Percentiles rank a stretch among this genome's conserved stretches.
Conservation (phyloP, 2,329 filamentous ascomycete species). For the Xylaria sp. region DNA sequence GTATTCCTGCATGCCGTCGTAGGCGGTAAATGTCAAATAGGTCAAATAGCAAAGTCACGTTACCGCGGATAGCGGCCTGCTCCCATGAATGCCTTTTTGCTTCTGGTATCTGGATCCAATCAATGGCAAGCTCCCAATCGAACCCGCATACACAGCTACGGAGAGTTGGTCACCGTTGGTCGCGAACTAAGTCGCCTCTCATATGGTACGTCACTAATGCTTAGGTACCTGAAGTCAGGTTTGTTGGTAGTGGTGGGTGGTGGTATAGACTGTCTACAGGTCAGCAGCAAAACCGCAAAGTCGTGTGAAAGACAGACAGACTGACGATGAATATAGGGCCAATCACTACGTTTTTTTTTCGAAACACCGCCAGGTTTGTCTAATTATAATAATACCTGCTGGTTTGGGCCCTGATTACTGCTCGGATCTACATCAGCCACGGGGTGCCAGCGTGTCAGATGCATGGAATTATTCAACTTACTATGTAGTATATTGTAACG, state of each 20-base stretch:
- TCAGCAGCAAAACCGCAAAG: neutral
- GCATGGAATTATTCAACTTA: slow-evolving; percentile 9
- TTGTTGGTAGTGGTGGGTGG: neutral
- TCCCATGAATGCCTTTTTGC: slow-evolving; percentile 5
- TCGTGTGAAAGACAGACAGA: neutral
- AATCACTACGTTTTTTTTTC: slow-evolving; percentile 4
- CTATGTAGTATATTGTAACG: neutral
- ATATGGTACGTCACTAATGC: neutral
- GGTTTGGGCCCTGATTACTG: slow-evolving; percentile 20
- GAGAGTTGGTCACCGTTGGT: slow-evolving; percentile 4
- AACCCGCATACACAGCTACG: slow-evolving; percentile 20
- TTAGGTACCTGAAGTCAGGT: neutral
- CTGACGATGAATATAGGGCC: neutral
- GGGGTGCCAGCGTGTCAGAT: slow-evolving; percentile 3
- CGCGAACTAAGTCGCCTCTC: slow-evolving; percentile 1
- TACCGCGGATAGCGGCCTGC: slow-evolving; percentile 4
- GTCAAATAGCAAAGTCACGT: slow-evolving; percentile 6
- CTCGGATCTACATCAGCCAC: slow-evolving; percentile 11
- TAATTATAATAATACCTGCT: slow-evolving; percentile 6
- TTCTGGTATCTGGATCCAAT: slow-evolving; percentile 16
- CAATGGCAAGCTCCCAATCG: neutral
- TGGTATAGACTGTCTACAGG: neutral
- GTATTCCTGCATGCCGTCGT: slow-evolving; percentile 6
- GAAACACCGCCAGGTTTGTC: slow-evolving; percentile 5
- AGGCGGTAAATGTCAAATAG: neutral